Base-by-base conservation (phyloP, 2,329 filamentous ascomycete genomes). In the Chaetomium strumarium region DNA sequence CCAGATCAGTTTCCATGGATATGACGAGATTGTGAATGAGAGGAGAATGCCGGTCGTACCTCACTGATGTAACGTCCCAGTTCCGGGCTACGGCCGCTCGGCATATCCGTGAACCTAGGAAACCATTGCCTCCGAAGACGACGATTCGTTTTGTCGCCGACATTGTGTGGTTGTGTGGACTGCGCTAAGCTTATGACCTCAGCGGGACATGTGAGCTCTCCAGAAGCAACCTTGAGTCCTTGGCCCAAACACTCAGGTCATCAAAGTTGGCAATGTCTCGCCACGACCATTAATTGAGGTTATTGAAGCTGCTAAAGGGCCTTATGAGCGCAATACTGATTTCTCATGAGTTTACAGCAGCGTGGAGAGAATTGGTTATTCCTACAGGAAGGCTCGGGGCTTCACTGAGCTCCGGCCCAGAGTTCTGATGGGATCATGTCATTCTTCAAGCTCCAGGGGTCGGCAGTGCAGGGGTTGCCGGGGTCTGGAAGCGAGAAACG, bases 41-140 rank as follows among this genome's bases (percentile, higher is more conserved):
- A 44, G 29, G 37, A 40, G 39, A 34, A 34, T n/a, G n/a, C 5
- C 13, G 45, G 13, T 43, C 63, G 55, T 81, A 91, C 90, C 90
- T 95, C 64, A 99, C 84, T 6, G 91, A 96, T 19, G 84, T 92
- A 44, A 97, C 92, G 52, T 90, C 81, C 92, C 92, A 97, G 51
- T 90, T 90, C 66, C 90, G 79, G 42, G 84, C 80, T 46, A 90
- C 84, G 41, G 90, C 93, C 49, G 88, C 85, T 75, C 90, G 93
- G 75, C 93, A 97, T 72, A 99, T 96, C 51, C 92, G 81, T 20
- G 77, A 79, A 71, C 90, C 90, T 24, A 99, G 72, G 67, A 97
- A 99, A 33, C 93, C 92, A 70, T 89, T 96, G 55, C 92, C 92
- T 61, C 93, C 93, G 60, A 88, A 95, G 50, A 99, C 90, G 39